A percentile compares a stretch with the other conserved stretches of the same genome.
Evolutionary conservation across 2,329 filamentous ascomycete genomes (phyloP).

Genomic region (Nemania diffusa): DNA sequence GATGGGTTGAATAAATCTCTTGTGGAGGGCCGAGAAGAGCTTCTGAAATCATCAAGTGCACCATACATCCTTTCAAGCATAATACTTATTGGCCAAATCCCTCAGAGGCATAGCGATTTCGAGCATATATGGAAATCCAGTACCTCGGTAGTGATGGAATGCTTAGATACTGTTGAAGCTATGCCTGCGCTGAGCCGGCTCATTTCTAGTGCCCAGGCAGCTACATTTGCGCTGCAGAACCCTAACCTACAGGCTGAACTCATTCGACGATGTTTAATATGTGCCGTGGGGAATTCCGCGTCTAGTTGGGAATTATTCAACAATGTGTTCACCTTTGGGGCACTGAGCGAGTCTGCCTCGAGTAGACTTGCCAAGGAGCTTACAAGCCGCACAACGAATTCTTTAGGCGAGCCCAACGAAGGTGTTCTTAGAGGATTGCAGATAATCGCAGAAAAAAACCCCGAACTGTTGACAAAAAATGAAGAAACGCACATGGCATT

Average conservation of each 20-base stretch:
- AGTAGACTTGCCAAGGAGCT: constrained; percentile 51
- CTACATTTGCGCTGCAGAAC: constrained; percentile 53
- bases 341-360: constrained; percentile 52
- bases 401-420: constrained; percentile 40
- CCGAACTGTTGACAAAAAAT: constrained; percentile 57
- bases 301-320: constrained; percentile 60
- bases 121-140: constrained; percentile 58
- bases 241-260: constrained; percentile 61
- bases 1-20: constrained; percentile 62
- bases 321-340: constrained; percentile 57
- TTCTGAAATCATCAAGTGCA: constrained; percentile 76
- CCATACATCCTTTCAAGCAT: constrained; percentile 73
- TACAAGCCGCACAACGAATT: constrained; percentile 36
- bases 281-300: constrained; percentile 49
- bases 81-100: constrained; percentile 61
- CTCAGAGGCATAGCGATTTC: constrained; percentile 53
- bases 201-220: constrained; percentile 57
- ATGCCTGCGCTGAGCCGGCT: constrained; percentile 56
- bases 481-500: constrained; percentile 60
- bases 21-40: constrained; percentile 62
- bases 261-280: constrained; percentile 53
- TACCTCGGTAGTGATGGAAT: constrained; percentile 54
- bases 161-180: constrained; percentile 45
- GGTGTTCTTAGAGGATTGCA: constrained; percentile 59
- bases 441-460: constrained; percentile 58